These are phyloP conservation scores for Ambrosiella beaveri DNA, from an alignment of 2,329 filamentous ascomycete species.

Conservation along the genomic window DNA sequence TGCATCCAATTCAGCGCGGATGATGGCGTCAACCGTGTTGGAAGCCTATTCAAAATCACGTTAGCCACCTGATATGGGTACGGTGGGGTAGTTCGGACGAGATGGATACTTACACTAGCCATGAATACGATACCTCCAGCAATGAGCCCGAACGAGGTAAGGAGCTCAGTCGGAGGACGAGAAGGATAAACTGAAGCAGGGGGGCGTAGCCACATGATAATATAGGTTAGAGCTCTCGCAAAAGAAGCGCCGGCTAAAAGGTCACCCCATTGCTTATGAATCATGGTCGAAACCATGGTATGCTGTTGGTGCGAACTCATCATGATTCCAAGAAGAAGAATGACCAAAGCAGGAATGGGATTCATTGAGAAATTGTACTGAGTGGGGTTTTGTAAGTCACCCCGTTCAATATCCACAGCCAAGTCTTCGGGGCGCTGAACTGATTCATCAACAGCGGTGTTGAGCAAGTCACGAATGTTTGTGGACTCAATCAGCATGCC, in stretches of 20 bases:
- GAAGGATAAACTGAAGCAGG: constrained; percentile 66
- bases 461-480: constrained; percentile 48
- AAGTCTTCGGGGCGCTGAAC: constrained; percentile 30
- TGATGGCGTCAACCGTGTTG: constrained; percentile 62
- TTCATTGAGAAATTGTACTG: constrained; percentile 66
- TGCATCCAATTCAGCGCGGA: constrained; percentile 59
- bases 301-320: constrained; percentile 84
- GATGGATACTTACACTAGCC: constrained; percentile 49
- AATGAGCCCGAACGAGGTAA: constrained; percentile 73
- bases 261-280: constrained; percentile 86
- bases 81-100: background rate
- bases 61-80: background rate
- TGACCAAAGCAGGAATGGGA: constrained; percentile 71
- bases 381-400: constrained; percentile 32
- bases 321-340: constrained; percentile 77
- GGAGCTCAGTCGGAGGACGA: constrained; percentile 76
- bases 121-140: constrained; percentile 84
- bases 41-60: constrained; percentile 35
- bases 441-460: constrained; percentile 28
- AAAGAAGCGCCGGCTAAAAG: constrained; percentile 68
- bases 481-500: constrained; percentile 75
- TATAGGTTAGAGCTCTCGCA: constrained; percentile 61
- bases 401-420: constrained; percentile 14
- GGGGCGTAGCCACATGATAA: constrained; percentile 62
- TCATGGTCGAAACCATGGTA: constrained; percentile 73